A percentile compares a stretch with the other conserved stretches of the same genome.
These are phyloP conservation scores for Amanita inopinata DNA, from an alignment of 768 basidiomycete genomes.

Conservation along the genomic window DNA sequence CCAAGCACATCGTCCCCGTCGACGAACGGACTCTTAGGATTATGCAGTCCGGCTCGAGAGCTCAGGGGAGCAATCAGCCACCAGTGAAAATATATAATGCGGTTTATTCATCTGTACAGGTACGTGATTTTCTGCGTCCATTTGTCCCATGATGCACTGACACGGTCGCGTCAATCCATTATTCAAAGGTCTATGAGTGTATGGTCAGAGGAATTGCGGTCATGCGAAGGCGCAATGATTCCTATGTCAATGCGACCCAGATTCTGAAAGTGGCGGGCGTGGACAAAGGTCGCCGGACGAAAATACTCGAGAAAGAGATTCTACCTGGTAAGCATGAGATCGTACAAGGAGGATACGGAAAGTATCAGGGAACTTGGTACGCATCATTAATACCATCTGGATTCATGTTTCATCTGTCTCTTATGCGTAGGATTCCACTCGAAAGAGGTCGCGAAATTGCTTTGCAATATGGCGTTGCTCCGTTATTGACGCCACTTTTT, in stretches of 20 bases:
- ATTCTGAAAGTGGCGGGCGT: conserved; percentile 98
- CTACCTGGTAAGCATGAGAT: conserved; percentile 94
- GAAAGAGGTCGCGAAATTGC: conserved; percentile 92
- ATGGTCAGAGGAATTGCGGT: conserved; percentile 98
- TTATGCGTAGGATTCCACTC: conserved; percentile 75
- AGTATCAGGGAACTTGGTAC: conserved; percentile 98
- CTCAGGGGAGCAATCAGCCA: conserved; percentile 34
- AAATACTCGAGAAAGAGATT: conserved; percentile 96
- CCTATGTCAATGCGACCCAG: conserved; percentile 97
- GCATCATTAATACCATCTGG: conserved; percentile 16
- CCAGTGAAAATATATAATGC: conserved; percentile 89
- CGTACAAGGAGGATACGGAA: conserved; percentile 97
- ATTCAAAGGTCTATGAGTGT: conserved; percentile 81
- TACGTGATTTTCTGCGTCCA: conserved; percentile 12
- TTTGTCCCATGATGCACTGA: conserved; percentile 16
- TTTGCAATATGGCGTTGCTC: conserved; percentile 82
- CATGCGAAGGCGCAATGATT: conserved; percentile 92
- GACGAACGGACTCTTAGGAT: conserved; percentile 18
- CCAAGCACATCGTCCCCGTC: conserved; percentile 20
- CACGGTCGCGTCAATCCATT: conserved; percentile 26
- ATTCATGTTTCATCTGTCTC: neutral
- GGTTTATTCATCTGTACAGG: conserved; percentile 87
- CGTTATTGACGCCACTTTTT: conserved; percentile 82
- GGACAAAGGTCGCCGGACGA: conserved; percentile 92
- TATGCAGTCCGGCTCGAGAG: conserved; percentile 40